Conservation (phyloP, 1,284 basidiomycete species). For the Xanthoconium separans region DNA sequence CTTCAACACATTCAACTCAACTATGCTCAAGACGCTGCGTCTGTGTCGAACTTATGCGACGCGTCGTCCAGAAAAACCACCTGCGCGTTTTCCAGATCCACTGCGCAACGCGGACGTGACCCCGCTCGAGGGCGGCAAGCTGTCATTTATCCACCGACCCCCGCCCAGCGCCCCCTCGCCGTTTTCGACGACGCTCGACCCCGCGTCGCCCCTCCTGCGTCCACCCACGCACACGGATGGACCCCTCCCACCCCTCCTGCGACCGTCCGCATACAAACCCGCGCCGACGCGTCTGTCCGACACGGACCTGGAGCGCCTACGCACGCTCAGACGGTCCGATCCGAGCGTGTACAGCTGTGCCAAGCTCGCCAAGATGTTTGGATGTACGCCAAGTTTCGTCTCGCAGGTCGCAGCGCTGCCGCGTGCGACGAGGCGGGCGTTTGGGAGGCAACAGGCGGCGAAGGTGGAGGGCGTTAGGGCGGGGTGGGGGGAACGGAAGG, state of each 20-base stretch:
- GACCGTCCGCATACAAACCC: constrained; percentile 37
- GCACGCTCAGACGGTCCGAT: constrained; percentile 50
- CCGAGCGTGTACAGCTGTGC: constrained; percentile 51
- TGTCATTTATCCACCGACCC: constrained; percentile 77
- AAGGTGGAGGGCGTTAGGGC: constrained; percentile 42
- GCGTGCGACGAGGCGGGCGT: constrained; percentile 41
- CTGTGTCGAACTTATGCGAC: constrained; percentile 39
- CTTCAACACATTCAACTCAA: background rate
- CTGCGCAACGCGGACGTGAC: constrained; percentile 56
- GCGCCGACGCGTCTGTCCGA: constrained; percentile 45
- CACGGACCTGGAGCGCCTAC: constrained; percentile 54
- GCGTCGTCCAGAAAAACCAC: constrained; percentile 51
- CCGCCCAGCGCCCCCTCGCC: constrained; percentile 72
- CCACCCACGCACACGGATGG: constrained; percentile 31
- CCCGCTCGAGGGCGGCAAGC: constrained; percentile 50
- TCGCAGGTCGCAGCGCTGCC: constrained; percentile 55
- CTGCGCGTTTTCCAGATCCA: constrained; percentile 64
- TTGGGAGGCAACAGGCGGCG: constrained; percentile 38
- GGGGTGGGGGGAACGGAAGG: constrained; percentile 61
- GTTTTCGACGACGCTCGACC: constrained; percentile 62
- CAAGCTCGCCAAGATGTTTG: constrained; percentile 58
- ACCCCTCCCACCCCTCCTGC: constrained; percentile 46
- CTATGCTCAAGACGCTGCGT: constrained; percentile 17
- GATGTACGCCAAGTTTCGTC: constrained; percentile 55
- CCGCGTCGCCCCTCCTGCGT: constrained; percentile 64